phyloP scores from a whole-genome alignment of 371 early-diverging fungal species.

The Apophysomyces sp. region DNA sequence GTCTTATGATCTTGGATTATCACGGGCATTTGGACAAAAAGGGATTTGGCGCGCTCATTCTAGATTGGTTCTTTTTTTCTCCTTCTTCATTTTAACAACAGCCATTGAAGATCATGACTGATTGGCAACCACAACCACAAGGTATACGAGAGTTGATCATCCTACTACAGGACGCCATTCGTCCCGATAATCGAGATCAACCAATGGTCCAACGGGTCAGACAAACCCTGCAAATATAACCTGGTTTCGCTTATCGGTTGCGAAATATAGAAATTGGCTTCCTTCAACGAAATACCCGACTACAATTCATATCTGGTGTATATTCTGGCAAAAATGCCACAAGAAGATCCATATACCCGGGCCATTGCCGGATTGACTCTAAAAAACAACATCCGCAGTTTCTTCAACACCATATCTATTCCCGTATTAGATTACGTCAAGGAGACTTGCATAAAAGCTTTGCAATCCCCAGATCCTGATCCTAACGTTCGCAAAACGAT shows the following conservation, averaged over 20 bases:
- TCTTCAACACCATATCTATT: slow-evolving; percentile 55
- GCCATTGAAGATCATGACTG: slow-evolving; percentile 15
- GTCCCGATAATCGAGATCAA: slow-evolving; percentile 33
- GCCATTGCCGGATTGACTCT: slow-evolving; percentile 85
- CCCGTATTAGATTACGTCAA: slow-evolving; percentile 74
- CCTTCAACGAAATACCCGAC: slow-evolving; percentile 78
- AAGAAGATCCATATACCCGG: slow-evolving; percentile 58
- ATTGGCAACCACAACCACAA: slow-evolving; percentile 43
- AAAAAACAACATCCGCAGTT: slow-evolving; percentile 77
- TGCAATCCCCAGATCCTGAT: slow-evolving; percentile 69
- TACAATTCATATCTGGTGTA: slow-evolving; percentile 87
- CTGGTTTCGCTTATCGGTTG: slow-evolving; percentile 3
- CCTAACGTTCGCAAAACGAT: slow-evolving; percentile 59
- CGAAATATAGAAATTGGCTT: slow-evolving; percentile 66
- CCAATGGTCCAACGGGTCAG: slow-evolving; percentile 35
- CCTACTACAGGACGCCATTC: slow-evolving; percentile 36
- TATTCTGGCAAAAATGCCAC: slow-evolving; percentile 68
- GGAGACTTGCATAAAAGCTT: slow-evolving; percentile 49
- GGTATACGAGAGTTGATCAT: slow-evolving; percentile 29
- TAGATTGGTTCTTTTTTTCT: neutral
- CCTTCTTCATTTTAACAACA: slow-evolving; percentile 5
- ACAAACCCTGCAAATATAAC: neutral
- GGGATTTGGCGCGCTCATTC: neutral
- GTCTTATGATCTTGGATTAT: neutral
- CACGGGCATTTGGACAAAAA: neutral